Conservation (phyloP, 495 filamentous ascomycete genomes). For the Hypoxylon perforatum region DNA sequence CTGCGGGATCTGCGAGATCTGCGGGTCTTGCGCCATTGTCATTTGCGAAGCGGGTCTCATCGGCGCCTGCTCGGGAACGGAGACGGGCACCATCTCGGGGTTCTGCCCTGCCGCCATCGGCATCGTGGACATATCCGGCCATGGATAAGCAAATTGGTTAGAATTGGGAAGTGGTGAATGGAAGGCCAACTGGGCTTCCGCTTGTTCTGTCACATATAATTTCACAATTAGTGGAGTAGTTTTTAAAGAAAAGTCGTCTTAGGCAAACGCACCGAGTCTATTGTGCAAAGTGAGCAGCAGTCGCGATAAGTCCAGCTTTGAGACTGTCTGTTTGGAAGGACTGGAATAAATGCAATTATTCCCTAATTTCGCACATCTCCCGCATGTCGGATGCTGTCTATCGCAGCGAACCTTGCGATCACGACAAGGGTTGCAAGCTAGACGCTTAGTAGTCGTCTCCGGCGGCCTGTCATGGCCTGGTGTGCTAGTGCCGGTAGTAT, state of each 20-base stretch:
- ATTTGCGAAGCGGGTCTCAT: neutral
- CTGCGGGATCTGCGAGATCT: neutral
- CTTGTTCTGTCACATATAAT: conserved; percentile 15
- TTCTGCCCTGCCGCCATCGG: too few relatives aligned
- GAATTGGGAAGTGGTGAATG: conserved; percentile 5
- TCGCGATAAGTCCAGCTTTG: conserved; percentile 23
- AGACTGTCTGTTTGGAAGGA: conserved; percentile 17
- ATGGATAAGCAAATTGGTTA: neutral
- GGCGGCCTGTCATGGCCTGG: neutral
- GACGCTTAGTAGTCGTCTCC: neutral
- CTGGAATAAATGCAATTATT: conserved; percentile 24
- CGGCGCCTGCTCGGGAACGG: conserved; percentile 4
- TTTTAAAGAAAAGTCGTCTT: neutral
- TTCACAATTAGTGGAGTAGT: neutral
- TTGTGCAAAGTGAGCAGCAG: conserved; percentile 16
- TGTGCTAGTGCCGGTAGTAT: too few relatives aligned
- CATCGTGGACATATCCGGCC: neutral
- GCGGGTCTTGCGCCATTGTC: neutral
- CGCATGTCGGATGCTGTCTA: conserved; percentile 47
- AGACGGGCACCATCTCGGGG: neutral
- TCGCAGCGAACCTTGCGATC: conserved; percentile 54
- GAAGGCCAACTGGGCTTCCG: conserved; percentile 26
- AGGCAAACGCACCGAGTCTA: conserved; percentile 23
- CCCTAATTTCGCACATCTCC: conserved; percentile 45
- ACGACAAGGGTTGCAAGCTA: conserved; percentile 48